These are phyloP conservation scores for Hypoxylon rubiginosum DNA, from an alignment of 2,329 filamentous ascomycete species.

Conservation along the genomic window DNA sequence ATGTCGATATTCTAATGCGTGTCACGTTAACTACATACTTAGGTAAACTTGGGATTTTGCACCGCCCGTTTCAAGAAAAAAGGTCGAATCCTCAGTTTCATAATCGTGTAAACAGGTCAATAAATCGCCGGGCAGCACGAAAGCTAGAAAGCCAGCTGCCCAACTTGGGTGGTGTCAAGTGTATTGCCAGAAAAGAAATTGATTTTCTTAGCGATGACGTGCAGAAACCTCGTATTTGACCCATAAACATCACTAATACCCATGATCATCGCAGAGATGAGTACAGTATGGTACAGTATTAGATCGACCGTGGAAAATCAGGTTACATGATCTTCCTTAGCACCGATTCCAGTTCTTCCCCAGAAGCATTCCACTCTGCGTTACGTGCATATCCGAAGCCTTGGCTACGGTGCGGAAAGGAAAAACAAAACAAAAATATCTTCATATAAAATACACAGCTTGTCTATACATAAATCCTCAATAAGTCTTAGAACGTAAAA, in stretches of 20 bases:
- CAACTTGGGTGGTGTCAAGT: slow-evolving; percentile 13
- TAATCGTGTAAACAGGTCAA: no score
- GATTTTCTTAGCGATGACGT: slow-evolving; percentile 35
- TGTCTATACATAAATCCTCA: background rate
- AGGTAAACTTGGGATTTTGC: background rate
- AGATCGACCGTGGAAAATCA: slow-evolving; percentile 22
- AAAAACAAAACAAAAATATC: background rate
- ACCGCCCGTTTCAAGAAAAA: slow-evolving; percentile 14
- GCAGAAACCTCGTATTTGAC: slow-evolving; percentile 41
- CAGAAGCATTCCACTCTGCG: background rate
- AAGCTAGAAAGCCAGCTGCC: slow-evolving; percentile 22
- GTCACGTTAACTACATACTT: background rate
- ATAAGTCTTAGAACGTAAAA: background rate
- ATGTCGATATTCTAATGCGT: background rate
- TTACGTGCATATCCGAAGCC: slow-evolving; percentile 10
- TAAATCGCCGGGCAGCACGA: slow-evolving; percentile 9
- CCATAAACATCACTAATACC: slow-evolving; percentile 35
- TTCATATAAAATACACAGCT: background rate
- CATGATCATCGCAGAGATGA: slow-evolving; percentile 29
- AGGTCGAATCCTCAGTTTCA: slow-evolving; percentile 22
- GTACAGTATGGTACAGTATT: slow-evolving; percentile 24
- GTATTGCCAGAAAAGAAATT: slow-evolving; percentile 17
- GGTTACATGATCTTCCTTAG: slow-evolving; percentile 28
- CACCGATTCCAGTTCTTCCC: slow-evolving; percentile 8
- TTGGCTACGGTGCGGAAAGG: slow-evolving; percentile 7